Evolutionary conservation across 768 basidiomycete genomes (phyloP).

Genomic region (Rossbeevera mucosa): DNA sequence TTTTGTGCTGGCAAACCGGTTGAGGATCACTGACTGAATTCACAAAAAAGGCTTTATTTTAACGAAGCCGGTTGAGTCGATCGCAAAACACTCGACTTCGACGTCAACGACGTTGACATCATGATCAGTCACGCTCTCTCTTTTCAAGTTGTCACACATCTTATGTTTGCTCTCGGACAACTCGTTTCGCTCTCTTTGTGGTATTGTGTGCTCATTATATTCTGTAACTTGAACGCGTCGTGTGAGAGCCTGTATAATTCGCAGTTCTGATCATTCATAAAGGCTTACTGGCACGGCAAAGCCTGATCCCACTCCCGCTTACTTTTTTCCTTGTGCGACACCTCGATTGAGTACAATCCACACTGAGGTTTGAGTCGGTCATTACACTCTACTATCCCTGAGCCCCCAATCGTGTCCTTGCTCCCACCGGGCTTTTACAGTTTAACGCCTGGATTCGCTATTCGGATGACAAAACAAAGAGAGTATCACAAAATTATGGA

Average conservation of each 20-base stretch:
- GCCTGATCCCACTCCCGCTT: not conserved
- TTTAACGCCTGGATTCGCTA: constrained; percentile 26
- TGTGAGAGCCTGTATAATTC: not conserved
- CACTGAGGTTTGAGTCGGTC: constrained; percentile 50
- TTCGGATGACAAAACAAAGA: no score
- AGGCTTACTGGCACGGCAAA: no score
- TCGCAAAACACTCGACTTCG: constrained; percentile 40
- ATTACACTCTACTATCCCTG: constrained; percentile 41
- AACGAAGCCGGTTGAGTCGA: constrained; percentile 53
- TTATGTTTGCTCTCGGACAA: constrained; percentile 1
- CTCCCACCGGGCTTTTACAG: no score
- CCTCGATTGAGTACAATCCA: constrained; percentile 45
- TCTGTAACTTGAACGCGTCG: constrained; percentile 5
- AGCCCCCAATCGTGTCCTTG: no score
- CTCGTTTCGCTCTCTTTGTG: constrained; percentile 5
- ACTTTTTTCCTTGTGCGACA: constrained; percentile 53
- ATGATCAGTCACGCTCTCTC: not conserved
- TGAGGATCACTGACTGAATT: not conserved
- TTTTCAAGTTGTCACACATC: constrained; percentile 5
- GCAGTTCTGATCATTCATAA: not conserved
- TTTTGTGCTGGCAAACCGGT: no score
- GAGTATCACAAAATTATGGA: constrained; percentile 15
- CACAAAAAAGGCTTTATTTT: constrained; percentile 47
- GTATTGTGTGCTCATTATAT: constrained; percentile 2
- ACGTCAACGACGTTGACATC: not conserved